Base-by-base conservation (phyloP, 2,329 filamentous ascomycete species). In the Emericellopsis cladophorae region DNA sequence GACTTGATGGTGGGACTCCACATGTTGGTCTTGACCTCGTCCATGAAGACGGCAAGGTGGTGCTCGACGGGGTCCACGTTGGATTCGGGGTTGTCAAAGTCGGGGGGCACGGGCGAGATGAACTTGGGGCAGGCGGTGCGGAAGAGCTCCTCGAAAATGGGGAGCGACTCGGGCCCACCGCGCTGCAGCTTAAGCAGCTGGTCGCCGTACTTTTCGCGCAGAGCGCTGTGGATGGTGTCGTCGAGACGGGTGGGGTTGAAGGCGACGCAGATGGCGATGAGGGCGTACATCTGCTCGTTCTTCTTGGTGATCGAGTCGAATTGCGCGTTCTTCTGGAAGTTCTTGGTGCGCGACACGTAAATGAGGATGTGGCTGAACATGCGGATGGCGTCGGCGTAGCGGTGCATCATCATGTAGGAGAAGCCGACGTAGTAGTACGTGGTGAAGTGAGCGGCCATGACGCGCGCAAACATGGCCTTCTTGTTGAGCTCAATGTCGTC, bases 401-500 rank as follows among this genome's bases (percentile, higher is more conserved):
- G 86, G 70, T 92, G 88, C 86, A 96, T 94, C 92, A 98, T 98
- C 90, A 98, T 96, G 82, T 98, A 98, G 52, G 87, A 94, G 79
- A 98, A 98, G 53, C 92, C 92, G 48, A 98, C 90, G 64, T 96
- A 96, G 79, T 98, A 98, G 79, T 96, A 98, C 50, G 92, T 98
- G 52, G 90, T 95, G 72, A 96, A 96, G 73, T 98, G 92, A 44
- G 92, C 92, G 41, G 92, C 90, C 92, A 98, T 96, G 62, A 98
- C 92, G 51, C 92, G 86, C 48, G 92, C 90, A 62, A 98, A 98
- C 86, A 96, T 96, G 65, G 92, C 89, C 75, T 96, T 96, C 76
- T 98, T 98, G 76, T 96, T 98, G 56, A 98, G 81, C 76, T 98
- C 92, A 58, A 98, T 96, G 62, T 96, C 90, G 62, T 98, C 92